phyloP scores from a whole-genome alignment of 1,139 yeast genomes.

The Meyerozyma smithsonii region DNA sequence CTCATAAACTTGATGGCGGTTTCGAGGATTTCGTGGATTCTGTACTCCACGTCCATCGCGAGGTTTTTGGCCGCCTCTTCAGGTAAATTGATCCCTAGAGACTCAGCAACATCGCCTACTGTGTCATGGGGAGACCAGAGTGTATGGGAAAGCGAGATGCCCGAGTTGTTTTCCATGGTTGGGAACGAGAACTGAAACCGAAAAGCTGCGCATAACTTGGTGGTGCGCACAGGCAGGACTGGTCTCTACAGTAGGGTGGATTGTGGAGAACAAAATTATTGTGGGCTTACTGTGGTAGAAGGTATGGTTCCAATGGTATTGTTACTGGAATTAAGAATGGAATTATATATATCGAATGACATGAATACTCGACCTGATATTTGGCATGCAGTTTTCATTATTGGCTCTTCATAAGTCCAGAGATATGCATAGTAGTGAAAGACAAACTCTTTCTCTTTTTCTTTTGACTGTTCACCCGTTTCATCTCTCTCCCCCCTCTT shows the following conservation, averaged over 20 bases:
- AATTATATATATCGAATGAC: too few species aligned
- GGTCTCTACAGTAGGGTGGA: background rate
- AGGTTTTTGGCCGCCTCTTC: constrained; percentile 92
- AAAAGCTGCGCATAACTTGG: background rate
- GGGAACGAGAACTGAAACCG: background rate
- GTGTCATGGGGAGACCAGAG: constrained; percentile 98
- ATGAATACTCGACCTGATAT: too few species aligned
- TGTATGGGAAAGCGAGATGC: constrained; percentile 71
- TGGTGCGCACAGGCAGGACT: background rate
- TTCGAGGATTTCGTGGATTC: constrained; percentile 91
- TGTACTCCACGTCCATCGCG: constrained; percentile 98
- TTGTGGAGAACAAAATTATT: background rate
- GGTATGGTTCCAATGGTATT: background rate
- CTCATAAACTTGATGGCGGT: constrained; percentile 96
- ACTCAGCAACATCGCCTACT: constrained; percentile 92
- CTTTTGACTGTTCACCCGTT: background rate
- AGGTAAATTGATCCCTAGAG: constrained; percentile 76
- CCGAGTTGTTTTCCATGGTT: constrained; percentile 14
- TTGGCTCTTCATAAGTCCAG: too few species aligned
- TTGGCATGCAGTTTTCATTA: too few species aligned
- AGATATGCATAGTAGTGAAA: too few species aligned
- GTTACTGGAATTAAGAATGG: too few species aligned
- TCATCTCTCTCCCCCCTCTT: background rate
- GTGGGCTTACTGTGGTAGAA: background rate
- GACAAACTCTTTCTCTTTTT: too few species aligned